Percentiles rank a stretch among this genome's conserved stretches.
These are phyloP conservation scores for Solanum bulbocastanum DNA, from an alignment of 257 asterid genomes.

Conservation along the genomic window DNA sequence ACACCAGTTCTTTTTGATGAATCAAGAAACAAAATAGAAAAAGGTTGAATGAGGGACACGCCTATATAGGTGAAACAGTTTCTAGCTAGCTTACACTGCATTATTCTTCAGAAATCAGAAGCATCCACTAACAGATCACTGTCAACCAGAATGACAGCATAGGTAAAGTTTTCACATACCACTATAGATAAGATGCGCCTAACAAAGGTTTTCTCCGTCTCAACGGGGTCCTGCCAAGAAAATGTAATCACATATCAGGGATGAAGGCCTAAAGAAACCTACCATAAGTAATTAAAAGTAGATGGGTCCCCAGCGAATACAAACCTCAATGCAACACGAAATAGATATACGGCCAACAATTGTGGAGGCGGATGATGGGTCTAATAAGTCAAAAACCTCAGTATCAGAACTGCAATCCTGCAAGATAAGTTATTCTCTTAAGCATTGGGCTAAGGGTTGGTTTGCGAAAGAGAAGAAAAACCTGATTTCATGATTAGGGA, in stretches of 20 bases:
- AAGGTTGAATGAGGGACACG: neutral
- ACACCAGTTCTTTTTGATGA: neutral
- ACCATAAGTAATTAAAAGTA: neutral
- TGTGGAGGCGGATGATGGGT: slow-evolving; percentile 51
- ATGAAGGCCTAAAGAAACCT: neutral
- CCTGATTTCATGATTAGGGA: neutral
- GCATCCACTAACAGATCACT: neutral
- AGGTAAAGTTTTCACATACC: slow-evolving; percentile 41
- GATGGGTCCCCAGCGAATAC: slow-evolving; percentile 1
- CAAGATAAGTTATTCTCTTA: slow-evolving; percentile 12
- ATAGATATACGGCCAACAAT: slow-evolving; percentile 64
- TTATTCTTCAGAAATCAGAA: neutral
- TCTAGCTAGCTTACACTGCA: neutral
- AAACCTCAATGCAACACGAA: slow-evolving; percentile 90
- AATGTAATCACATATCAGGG: slow-evolving; percentile 11
- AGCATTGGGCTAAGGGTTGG: neutral
- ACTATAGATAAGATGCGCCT: slow-evolving; percentile 79
- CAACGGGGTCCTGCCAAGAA: slow-evolving; percentile 81
- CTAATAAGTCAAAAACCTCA: slow-evolving; percentile 47
- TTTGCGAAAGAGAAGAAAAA: neutral
- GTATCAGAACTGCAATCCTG: slow-evolving; percentile 64
- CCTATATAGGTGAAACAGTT: neutral
- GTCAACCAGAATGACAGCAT: neutral
- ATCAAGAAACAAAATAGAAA: neutral
- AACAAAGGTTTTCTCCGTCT: slow-evolving; percentile 75